Percentiles rank a stretch among this genome's conserved stretches.
phyloP scores from a whole-genome alignment of 2,329 filamentous ascomycete genomes.

The Pezicula neosporulosa region DNA sequence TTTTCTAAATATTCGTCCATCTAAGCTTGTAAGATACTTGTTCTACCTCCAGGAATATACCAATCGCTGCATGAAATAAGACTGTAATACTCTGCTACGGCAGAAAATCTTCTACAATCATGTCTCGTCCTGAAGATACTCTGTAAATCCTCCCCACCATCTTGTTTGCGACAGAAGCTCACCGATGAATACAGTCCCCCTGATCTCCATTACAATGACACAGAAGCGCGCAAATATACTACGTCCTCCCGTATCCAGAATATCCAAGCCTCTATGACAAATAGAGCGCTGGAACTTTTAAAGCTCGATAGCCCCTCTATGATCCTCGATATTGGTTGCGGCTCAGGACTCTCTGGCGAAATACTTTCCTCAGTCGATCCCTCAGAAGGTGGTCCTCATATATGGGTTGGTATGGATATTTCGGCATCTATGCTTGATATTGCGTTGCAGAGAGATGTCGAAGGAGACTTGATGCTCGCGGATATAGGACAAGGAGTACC shows the following conservation, averaged over 20 bases:
- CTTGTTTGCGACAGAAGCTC: constrained; percentile 15
- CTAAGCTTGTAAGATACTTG: not conserved
- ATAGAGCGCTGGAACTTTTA: constrained; percentile 88
- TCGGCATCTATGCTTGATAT: constrained; percentile 95
- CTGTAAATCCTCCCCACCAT: constrained; percentile 54
- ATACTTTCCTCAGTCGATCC: constrained; percentile 73
- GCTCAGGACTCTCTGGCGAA: constrained; percentile 89
- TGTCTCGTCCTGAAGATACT: constrained; percentile 96
- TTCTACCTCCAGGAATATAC: not conserved
- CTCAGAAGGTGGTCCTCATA: constrained; percentile 78
- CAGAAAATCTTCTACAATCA: constrained; percentile 43
- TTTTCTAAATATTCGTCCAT: not conserved
- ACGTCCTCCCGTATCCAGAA: constrained; percentile 93
- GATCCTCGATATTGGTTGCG: constrained; percentile 95
- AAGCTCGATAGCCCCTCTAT: constrained; percentile 75
- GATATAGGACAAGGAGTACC: constrained; percentile 96
- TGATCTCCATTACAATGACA: constrained; percentile 96
- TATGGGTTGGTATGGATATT: constrained; percentile 97
- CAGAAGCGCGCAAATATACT: constrained; percentile 95
- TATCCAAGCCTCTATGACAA: constrained; percentile 93
- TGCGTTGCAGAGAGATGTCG: constrained; percentile 85
- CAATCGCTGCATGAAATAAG: constrained; percentile 8
- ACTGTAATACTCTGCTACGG: constrained; percentile 10
- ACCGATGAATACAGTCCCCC: constrained; percentile 61
- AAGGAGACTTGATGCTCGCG: constrained; percentile 89